Evolutionary conservation across 768 basidiomycete genomes (phyloP).

Genomic region (Phylloporus arenicola): DNA sequence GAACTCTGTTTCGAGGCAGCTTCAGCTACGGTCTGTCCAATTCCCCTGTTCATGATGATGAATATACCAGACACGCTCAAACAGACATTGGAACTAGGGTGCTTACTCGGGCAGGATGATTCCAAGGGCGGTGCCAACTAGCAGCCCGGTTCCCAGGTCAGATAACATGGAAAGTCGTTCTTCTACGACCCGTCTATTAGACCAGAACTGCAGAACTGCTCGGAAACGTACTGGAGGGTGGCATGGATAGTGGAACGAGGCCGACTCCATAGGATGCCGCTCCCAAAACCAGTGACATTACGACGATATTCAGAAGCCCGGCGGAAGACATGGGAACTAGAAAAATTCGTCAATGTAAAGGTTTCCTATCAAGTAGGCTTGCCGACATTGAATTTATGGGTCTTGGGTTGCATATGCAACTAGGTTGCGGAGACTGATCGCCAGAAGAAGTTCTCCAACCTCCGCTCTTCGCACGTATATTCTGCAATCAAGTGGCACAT

Average conservation of each 20-base stretch:
- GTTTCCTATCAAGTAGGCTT: not conserved
- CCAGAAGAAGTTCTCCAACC: no score
- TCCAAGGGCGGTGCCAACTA: constrained; percentile 85
- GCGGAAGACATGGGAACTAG: constrained; percentile 18
- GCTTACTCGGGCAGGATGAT: constrained; percentile 93
- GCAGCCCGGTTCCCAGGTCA: constrained; percentile 71
- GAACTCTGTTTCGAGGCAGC: constrained; percentile 31
- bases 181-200: constrained; percentile 34
- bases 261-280: constrained; percentile 63
- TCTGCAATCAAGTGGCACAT: no score
- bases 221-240: constrained; percentile 52
- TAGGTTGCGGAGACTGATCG: no score
- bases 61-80: not conserved
- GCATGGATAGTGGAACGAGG: constrained; percentile 67
- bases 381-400: not conserved
- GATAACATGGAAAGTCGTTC: constrained; percentile 43
- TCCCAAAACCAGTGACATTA: constrained; percentile 59
- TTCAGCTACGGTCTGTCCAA: constrained; percentile 52
- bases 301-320: constrained; percentile 18
- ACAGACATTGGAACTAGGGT: not conserved
- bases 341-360: not conserved
- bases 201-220: not conserved
- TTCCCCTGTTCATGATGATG: constrained; percentile 52
- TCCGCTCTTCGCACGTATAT: no score
- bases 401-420: no score